Base-by-base conservation (phyloP, 441 rosid species). In the Pelargonium myrrhifolium region DNA sequence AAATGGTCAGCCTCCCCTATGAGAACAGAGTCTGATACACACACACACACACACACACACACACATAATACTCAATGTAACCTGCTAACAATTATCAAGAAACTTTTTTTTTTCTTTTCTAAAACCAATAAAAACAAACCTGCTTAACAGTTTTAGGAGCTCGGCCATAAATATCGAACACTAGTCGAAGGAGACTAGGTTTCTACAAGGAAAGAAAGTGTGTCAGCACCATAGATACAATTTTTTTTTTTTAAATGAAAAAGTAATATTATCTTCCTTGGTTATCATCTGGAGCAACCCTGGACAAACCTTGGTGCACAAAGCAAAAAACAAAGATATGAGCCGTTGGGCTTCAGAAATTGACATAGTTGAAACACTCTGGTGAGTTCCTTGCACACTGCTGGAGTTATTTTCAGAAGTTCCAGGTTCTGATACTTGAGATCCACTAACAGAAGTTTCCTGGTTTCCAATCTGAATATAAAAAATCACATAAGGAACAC, bases 111-210 rank as follows among this genome's bases (percentile, higher is more conserved):
- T 21, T 22, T n/a, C 12, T 9, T 9, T 20, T 22, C 53, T 20
- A 17, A 17, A 49, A 53, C 10, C 43, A 58, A 65, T 58, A 68
- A 71, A 68, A 55, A 72, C 55, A 61, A 47, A 89, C 98, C 98
- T 92, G 99, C 82, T 86, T 95, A 56, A 89, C 96, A 66, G 83
- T 51, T 78, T 87, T 95, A 40, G 98, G 90, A 62, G 97, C 92
- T 80, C 73, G 84, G 39, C 85, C 88, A 65, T 95, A 92, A 61
- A 78, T 68, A 75, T 90, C 96, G 81, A 95, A 95, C 28, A 87
- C 81, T 74, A 89, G 83, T 74, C 84, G 90, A 71, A 95, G 95
- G 74, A 89, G 98, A 76, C 82, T 75, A 77, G 92, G 96, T 78
- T 87, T 95, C 99, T 95, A 87, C 72, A 74, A 78, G 21, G 53